Conservation (phyloP, 371 early-diverging fungal species). For the Mucor lusitanicus region DNA sequence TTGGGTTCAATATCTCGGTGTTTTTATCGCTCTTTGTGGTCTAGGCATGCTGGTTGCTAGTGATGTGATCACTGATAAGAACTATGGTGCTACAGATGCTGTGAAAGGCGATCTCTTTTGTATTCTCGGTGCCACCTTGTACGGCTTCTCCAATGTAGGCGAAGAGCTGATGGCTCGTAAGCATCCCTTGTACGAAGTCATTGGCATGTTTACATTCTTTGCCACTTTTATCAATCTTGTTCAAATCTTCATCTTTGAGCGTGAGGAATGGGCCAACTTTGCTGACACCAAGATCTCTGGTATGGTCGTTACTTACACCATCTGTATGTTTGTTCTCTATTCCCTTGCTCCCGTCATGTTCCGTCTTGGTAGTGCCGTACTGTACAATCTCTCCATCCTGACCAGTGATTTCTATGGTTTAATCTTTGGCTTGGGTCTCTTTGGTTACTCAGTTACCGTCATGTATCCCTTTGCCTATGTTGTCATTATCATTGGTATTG, state of each 20-base stretch:
- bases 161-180: slow-evolving; percentile 70
- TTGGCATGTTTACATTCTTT: slow-evolving; percentile 71
- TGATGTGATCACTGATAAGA: slow-evolving; percentile 56
- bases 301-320: slow-evolving; percentile 59
- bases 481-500: slow-evolving; percentile 58
- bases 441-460: slow-evolving; percentile 52
- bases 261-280: slow-evolving; percentile 32
- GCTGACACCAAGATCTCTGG: slow-evolving; percentile 35
- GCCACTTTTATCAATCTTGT: slow-evolving; percentile 68
- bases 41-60: slow-evolving; percentile 64
- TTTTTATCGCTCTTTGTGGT: slow-evolving; percentile 64
- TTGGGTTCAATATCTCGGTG: slow-evolving; percentile 64
- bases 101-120: slow-evolving; percentile 70
- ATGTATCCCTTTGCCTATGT: slow-evolving; percentile 68
- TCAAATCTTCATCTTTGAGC: slow-evolving; percentile 67
- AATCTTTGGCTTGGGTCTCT: slow-evolving; percentile 66
- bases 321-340: slow-evolving; percentile 68
- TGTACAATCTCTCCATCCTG: slow-evolving; percentile 73
- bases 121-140: slow-evolving; percentile 68
- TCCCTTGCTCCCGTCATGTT: slow-evolving; percentile 69
- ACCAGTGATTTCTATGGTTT: slow-evolving; percentile 76
- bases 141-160: slow-evolving; percentile 67
- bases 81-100: slow-evolving; percentile 46
- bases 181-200: slow-evolving; percentile 70
- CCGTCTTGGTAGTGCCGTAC: slow-evolving; percentile 65